phyloP scores from a whole-genome alignment of 495 filamentous ascomycete species.

The Penicillium silybi region DNA sequence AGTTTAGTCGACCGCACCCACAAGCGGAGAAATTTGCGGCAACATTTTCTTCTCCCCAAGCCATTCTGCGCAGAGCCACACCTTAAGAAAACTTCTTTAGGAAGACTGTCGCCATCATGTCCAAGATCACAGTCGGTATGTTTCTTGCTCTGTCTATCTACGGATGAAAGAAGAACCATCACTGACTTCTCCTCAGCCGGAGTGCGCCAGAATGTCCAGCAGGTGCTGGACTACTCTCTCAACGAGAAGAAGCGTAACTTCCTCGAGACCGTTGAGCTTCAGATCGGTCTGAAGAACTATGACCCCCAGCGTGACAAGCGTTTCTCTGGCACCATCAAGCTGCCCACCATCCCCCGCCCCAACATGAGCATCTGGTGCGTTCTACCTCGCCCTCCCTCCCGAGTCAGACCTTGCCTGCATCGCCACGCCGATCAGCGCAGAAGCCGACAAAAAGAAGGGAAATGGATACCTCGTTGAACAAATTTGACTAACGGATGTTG shows the following conservation, averaged over 20 bases:
- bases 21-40: constrained; percentile 46
- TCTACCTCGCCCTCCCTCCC: constrained; percentile 1
- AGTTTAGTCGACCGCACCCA: constrained; percentile 38
- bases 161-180: constrained; percentile 4
- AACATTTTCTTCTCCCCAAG: constrained; percentile 24
- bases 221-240: constrained; percentile 87
- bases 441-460: background rate
- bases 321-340: constrained; percentile 98
- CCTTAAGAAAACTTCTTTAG: constrained; percentile 63
- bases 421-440: background rate
- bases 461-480: background rate
- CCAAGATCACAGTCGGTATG: constrained; percentile 84
- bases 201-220: constrained; percentile 90
- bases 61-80: constrained; percentile 60
- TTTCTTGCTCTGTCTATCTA: constrained; percentile 13
- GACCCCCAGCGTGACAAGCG: constrained; percentile 99
- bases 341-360: constrained; percentile 85
- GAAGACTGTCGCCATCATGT: constrained; percentile 67
- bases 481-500: background rate
- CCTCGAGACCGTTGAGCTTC: constrained; percentile 85
- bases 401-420: background rate
- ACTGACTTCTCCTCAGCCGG: constrained; percentile 60
- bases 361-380: constrained; percentile 88
- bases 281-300: constrained; percentile 99
- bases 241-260: constrained; percentile 99